A percentile compares a stretch with the other conserved stretches of the same genome.
Conservation (phyloP, 352 stramenopile species). For the Globisporangium perplexum region DNA sequence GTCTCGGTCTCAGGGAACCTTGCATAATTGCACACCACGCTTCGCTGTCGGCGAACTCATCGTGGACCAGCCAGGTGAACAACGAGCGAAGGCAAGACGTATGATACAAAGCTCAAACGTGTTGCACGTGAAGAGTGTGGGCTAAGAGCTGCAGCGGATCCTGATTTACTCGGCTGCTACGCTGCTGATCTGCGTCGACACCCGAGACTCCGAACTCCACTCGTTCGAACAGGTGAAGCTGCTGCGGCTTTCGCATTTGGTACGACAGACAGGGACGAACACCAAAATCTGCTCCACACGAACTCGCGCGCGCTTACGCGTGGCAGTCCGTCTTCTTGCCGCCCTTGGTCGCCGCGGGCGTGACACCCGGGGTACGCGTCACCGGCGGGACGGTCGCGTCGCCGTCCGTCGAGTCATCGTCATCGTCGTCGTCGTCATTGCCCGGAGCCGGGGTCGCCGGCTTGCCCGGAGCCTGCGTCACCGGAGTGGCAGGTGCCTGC, state of each 20-base stretch:
- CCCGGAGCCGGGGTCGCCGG: background rate
- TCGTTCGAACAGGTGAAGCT: background rate
- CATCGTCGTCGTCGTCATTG: background rate
- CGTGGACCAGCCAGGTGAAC: too few relatives aligned
- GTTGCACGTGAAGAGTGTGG: background rate
- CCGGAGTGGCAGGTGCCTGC: background rate
- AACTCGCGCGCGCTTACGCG: background rate
- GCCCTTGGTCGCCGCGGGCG: background rate
- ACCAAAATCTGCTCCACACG: slow-evolving; percentile 1
- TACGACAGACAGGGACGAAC: slow-evolving; percentile 1
- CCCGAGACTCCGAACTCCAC: background rate
- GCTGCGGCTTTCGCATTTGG: background rate
- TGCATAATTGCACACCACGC: too few relatives aligned
- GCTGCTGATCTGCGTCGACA: background rate
- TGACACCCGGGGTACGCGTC: too few relatives aligned
- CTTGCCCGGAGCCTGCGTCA: background rate
- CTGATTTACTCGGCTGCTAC: background rate
- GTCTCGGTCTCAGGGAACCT: too few relatives aligned
- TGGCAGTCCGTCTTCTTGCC: slow-evolving; percentile 9
- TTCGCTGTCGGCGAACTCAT: too few relatives aligned
- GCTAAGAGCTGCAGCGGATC: background rate
- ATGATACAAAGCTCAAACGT: slow-evolving; percentile 2
- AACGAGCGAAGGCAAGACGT: too few relatives aligned
- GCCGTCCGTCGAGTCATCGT: background rate
- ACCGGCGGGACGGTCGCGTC: background rate